Conservation (phyloP, 129 eudicot genomes). For the Gnaphalium uliginosum region DNA sequence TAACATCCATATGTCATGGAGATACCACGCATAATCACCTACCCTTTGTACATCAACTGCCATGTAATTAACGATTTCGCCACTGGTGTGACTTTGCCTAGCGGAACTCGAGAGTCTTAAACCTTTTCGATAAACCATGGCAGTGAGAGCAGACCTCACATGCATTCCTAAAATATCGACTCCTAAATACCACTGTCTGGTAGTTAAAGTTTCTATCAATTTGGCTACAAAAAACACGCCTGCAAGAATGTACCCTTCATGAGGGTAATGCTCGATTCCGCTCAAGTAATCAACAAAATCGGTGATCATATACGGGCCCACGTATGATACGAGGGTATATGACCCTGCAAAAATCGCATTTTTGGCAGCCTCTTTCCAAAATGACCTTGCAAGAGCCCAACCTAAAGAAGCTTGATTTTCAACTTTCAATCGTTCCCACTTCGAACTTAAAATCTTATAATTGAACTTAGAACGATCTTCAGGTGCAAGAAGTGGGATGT, state of each 20-base stretch:
- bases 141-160: constrained; percentile 82
- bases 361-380: constrained; percentile 81
- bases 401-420: constrained; percentile 70
- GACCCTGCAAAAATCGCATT: constrained; percentile 80
- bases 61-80: constrained; percentile 92
- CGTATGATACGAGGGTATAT: constrained; percentile 73
- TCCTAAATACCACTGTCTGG: constrained; percentile 93
- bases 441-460: constrained; percentile 62
- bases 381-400: constrained; percentile 73
- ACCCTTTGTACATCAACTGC: constrained; percentile 94
- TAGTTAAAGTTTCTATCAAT: constrained; percentile 70
- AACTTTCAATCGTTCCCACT: constrained; percentile 81
- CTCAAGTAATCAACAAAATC: constrained; percentile 82
- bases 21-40: constrained; percentile 88
- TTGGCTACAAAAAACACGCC: constrained; percentile 79
- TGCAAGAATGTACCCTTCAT: constrained; percentile 87
- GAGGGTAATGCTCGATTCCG: constrained; percentile 56
- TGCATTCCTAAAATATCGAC: constrained; percentile 96
- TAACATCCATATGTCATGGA: constrained; percentile 94
- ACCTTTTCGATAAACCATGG: constrained; percentile 87
- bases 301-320: constrained; percentile 91
- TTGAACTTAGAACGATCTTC: constrained; percentile 81
- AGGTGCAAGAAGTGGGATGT: constrained; percentile 83
- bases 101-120: constrained; percentile 77
- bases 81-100: constrained; percentile 82